Conservation (phyloP, 2,329 filamentous ascomycete genomes). For the Endoconidiophora laricicola region DNA sequence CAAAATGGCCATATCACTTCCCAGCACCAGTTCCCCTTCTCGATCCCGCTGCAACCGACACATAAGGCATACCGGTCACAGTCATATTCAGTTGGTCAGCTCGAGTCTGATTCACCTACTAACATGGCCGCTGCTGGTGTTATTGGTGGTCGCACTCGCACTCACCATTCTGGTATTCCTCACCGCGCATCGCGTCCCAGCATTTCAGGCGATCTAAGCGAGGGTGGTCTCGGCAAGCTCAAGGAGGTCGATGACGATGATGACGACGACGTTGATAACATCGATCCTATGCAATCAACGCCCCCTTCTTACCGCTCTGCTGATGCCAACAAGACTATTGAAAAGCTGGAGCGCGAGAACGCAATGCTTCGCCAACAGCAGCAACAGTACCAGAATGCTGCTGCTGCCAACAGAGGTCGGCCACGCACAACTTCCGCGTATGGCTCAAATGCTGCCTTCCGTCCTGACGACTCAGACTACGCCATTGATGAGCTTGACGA, state of each 20-base stretch:
- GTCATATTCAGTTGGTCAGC: conserved; percentile 87
- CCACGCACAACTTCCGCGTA: conserved; percentile 30
- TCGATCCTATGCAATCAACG: conserved; percentile 30
- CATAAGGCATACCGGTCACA: conserved; percentile 89
- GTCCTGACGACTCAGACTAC: conserved; percentile 47
- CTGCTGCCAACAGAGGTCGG: conserved; percentile 17
- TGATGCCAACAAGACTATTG: conserved; percentile 42
- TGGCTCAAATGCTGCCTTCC: conserved; percentile 32
- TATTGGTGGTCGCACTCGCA: conserved; percentile 34
- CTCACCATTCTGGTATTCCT: conserved; percentile 48
- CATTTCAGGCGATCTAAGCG: conserved; percentile 57
- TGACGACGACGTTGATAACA: conserved; percentile 44
- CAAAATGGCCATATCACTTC: conserved; percentile 37
- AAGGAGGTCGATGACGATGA: conserved; percentile 54
- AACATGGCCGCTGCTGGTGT: conserved; percentile 29
- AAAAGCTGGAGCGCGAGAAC: conserved; percentile 45
- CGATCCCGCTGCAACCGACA: conserved; percentile 75
- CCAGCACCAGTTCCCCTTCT: conserved; percentile 53
- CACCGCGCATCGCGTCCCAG: conserved; percentile 67
- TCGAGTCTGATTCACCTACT: conserved; percentile 48
- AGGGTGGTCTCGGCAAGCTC: conserved; percentile 48
- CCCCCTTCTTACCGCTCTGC: conserved; percentile 31
- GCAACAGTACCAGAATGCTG: conserved; percentile 33
- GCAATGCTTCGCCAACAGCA: conserved; percentile 41
- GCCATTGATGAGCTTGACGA: conserved; percentile 60